Evolutionary conservation across 805 yeast genomes (phyloP).

Genomic region (Brettanomyces bruxellensis): DNA sequence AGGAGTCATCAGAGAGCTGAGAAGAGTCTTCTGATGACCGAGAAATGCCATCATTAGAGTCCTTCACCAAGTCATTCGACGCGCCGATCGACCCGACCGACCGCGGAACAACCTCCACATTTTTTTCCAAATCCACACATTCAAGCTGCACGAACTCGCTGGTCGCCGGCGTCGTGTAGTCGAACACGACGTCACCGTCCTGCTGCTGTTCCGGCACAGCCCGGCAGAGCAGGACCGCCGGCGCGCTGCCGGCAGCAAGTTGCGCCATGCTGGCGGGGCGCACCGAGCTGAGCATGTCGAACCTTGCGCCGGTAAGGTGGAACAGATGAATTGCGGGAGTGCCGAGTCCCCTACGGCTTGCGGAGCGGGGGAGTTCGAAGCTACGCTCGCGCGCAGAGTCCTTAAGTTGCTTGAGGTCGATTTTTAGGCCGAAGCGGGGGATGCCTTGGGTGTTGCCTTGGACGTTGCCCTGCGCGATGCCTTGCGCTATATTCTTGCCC

Average conservation of each 20-base stretch:
- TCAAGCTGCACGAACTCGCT: slow-evolving; percentile 28
- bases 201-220: slow-evolving; percentile 6
- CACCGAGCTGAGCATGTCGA: slow-evolving; percentile 6
- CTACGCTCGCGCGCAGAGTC: slow-evolving; percentile 23
- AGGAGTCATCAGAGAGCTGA: too few relatives aligned
- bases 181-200: slow-evolving; percentile 14
- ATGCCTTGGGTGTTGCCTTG: too few relatives aligned
- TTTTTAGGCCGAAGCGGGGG: slow-evolving; percentile 18
- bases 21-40: too few relatives aligned
- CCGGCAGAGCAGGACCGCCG: slow-evolving; percentile 23
- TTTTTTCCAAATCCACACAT: slow-evolving; percentile 38
- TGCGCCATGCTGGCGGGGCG: slow-evolving; percentile 9
- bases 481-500: too few relatives aligned
- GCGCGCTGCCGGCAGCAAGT: slow-evolving; percentile 13
- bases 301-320: slow-evolving; percentile 25
- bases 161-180: slow-evolving; percentile 30
- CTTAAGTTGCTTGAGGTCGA: slow-evolving; percentile 25
- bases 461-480: too few relatives aligned
- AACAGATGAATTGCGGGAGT: slow-evolving; percentile 27
- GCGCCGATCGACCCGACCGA: slow-evolving; percentile 53
- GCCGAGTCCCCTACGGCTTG: slow-evolving; percentile 8
- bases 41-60: too few relatives aligned
- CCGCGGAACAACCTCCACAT: slow-evolving; percentile 39
- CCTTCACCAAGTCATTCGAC: slow-evolving; percentile 7
- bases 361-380: slow-evolving; percentile 18